Evolutionary conservation across 140 eudicot species (phyloP), one percentile per base, ranked within the genome.

Genomic region (Anethum foeniculum): DNA sequence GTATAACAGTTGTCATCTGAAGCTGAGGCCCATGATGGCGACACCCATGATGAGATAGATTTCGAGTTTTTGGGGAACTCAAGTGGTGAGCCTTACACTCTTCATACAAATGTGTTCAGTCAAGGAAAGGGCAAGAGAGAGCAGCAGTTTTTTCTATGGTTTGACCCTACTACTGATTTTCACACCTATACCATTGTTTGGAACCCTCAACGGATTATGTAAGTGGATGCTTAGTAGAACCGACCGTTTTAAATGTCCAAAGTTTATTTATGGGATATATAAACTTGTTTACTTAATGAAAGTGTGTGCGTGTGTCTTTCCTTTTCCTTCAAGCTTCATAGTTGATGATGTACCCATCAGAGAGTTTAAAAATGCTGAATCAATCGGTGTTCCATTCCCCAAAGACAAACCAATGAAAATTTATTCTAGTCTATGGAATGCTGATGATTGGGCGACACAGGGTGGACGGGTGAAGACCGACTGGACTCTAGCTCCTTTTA

Each of bases 401-500:
- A 91, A 89, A 77, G 80, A 81, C 27, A 91, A 89, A 69, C 81
- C 96, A 0, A 87, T 91, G 96, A 89, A 90, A 75, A 80, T 91
- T n/a, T 88, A 87, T 71, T 89, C 93, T 0, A 91, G 96, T 47
- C 79, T 91, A 16, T 91, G 96, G 92, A 84, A 86, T 72, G 95
- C 96, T 2, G 96, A 90, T 6, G 95, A 81, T 0, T 87, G 93
- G 91, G 90, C 96, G 7, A 91, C 93, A 3, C 87, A 87, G 3
- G 87, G 86, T 41, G 93, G 93, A 0, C 76, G 77, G 2, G 90
- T 90, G 38, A 90, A 90, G 79, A 90, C 93, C 3, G 83, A 87
- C 56, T 90, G 91, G 93, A 86, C 78, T 10, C 52, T 82, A 32
- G 93, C 93, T 21, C 93, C 93, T 2, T 90, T 90, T 71, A 81